phyloP scores from a whole-genome alignment of 495 filamentous ascomycete genomes.

The Aspergillus homomorphus region DNA sequence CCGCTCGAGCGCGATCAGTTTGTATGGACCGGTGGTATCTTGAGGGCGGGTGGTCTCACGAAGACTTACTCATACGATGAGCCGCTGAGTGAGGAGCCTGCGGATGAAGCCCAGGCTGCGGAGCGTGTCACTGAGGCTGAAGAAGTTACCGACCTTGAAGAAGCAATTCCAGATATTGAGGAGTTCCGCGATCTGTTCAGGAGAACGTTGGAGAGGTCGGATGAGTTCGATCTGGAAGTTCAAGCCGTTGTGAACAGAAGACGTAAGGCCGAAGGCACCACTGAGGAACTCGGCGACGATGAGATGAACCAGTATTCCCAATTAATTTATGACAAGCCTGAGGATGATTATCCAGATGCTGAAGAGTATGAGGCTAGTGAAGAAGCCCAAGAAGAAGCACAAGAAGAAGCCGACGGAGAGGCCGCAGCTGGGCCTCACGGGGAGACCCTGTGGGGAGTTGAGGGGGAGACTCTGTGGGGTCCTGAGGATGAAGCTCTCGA shows the following conservation, averaged over 20 bases:
- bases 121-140: background rate
- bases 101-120: too few relatives aligned
- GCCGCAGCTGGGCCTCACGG: too few relatives aligned
- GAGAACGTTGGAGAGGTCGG: slow-evolving; percentile 18
- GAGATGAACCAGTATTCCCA: background rate
- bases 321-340: background rate
- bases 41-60: slow-evolving; percentile 23
- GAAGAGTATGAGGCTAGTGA: background rate
- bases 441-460: too few relatives aligned
- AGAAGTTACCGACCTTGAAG: background rate
- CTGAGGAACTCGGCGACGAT: slow-evolving; percentile 20
- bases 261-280: slow-evolving; percentile 5
- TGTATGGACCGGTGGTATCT: slow-evolving; percentile 35
- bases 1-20: slow-evolving; percentile 12
- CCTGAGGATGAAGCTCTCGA: too few relatives aligned
- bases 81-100: background rate
- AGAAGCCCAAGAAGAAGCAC: too few relatives aligned
- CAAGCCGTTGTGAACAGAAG: slow-evolving; percentile 17
- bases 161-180: background rate
- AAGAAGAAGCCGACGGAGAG: too few relatives aligned
- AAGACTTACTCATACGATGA: slow-evolving; percentile 8
- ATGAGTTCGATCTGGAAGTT: slow-evolving; percentile 28
- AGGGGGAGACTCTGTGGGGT: too few relatives aligned
- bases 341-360: background rate
- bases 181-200: background rate